Percentiles rank a stretch among this genome's conserved stretches.
Conservation (phyloP, 2,329 filamentous ascomycete species). For the Fusarium xyrophilum region DNA sequence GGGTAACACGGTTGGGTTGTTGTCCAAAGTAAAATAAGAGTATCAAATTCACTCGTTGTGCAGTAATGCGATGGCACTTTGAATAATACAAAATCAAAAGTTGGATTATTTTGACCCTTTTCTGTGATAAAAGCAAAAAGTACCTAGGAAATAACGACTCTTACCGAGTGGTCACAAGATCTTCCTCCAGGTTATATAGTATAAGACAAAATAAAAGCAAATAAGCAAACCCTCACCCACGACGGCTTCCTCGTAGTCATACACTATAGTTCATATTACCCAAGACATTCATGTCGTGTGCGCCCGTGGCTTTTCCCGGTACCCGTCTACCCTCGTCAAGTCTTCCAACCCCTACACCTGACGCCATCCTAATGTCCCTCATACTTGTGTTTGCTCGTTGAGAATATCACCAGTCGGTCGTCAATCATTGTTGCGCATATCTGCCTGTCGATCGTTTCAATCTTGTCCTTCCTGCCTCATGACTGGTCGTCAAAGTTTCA, state of each 20-base stretch:
- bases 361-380: slow-evolving; percentile 31
- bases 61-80: slow-evolving; percentile 19
- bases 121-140: neutral
- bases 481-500: slow-evolving; percentile 16
- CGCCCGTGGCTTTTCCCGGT: slow-evolving; percentile 25
- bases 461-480: slow-evolving; percentile 27
- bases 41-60: slow-evolving; percentile 22
- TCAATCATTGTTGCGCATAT: slow-evolving; percentile 31
- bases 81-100: slow-evolving; percentile 31
- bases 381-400: slow-evolving; percentile 28
- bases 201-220: slow-evolving; percentile 22
- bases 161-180: slow-evolving; percentile 9
- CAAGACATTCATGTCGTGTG: slow-evolving; percentile 23
- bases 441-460: slow-evolving; percentile 22
- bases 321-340: slow-evolving; percentile 24
- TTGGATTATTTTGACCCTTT: slow-evolving; percentile 21
- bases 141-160: neutral
- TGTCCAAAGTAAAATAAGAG: slow-evolving; percentile 14
- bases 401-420: slow-evolving; percentile 34
- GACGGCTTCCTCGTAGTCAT: slow-evolving; percentile 34
- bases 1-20: slow-evolving; percentile 10
- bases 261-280: slow-evolving; percentile 43
- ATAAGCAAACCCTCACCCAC: slow-evolving; percentile 14
- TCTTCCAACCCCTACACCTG: slow-evolving; percentile 30
- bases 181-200: slow-evolving; percentile 16